Base-by-base conservation (phyloP, 2,329 filamentous ascomycete genomes). In the Ambrosiella beaveri region DNA sequence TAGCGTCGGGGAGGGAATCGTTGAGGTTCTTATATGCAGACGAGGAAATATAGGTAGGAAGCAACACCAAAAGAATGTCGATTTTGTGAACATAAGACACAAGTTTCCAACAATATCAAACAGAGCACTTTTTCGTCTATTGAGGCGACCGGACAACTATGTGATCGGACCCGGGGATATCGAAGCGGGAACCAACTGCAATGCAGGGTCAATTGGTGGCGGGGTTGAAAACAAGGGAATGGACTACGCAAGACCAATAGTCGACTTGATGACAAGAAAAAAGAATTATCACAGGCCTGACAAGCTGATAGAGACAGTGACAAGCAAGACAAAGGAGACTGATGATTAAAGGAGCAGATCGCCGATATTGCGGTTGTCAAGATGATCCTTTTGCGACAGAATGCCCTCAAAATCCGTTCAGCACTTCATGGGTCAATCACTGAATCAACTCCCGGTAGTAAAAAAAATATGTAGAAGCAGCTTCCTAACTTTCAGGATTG, bases 391-490 rank as follows among this genome's bases (percentile, higher is more conserved):
- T 15, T 47, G 44, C 44, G 44, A 47, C 15, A 47, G 19, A 47
- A 47, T 47, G 44, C 4, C n/a, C 13, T 47, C n/a, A 15, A 17
- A 47, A 8, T n/a, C n/a, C n/a, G 44, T 47, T 47, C 44, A 47
- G 15, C 44, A 47, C 8, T 47, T 47, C 11, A 47, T 55, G 53
- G 37, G 53, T 38, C 41, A 27, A 27, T 44, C 13, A 13, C 35
- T n/a, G 17, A 41, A 15, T 12, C 52, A 40, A 55, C 27, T 11
- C 27, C 17, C 9, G 8, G 19, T 36, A 51, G n/a, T 52, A 57
- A 55, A 58, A 58, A 51, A 45, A 56, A 50, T 44, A 60, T 27
- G 37, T n/a, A 36, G 44, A 47, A 35, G 17, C 19, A 54, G 27
- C 27, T 35, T 50, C n/a, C 41, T 37, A 49, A 35, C 39, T 15